These are phyloP conservation scores for Pulveroboletus frians DNA, from an alignment of 768 basidiomycete genomes.

Conservation along the genomic window DNA sequence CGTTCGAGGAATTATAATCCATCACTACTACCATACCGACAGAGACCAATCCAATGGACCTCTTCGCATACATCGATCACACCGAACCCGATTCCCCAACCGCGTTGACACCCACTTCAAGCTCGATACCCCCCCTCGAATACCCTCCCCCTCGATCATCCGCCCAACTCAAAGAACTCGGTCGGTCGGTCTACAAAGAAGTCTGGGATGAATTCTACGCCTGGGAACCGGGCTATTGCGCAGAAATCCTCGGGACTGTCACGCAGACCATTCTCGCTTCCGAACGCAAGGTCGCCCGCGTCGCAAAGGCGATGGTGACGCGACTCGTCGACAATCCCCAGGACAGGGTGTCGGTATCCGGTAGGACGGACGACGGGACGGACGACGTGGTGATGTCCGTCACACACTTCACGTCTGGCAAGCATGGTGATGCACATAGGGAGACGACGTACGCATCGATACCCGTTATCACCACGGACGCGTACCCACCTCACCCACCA, in stretches of 20 bases:
- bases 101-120: neutral
- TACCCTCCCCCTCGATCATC: neutral
- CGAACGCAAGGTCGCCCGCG: conserved; percentile 8
- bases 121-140: neutral
- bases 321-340: conserved; percentile 1
- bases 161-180: conserved; percentile 20
- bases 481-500: conserved; percentile 20
- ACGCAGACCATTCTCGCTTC: conserved; percentile 9
- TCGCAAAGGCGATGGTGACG: conserved; percentile 8
- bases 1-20: too few species aligned
- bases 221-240: conserved; percentile 37
- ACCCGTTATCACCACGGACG: conserved; percentile 14
- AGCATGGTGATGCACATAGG: neutral
- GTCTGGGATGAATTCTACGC: conserved; percentile 44
- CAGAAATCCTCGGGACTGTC: conserved; percentile 17
- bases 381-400: conserved; percentile 3
- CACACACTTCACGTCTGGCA: conserved; percentile 2
- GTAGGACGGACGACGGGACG: neutral
- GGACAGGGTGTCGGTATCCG: neutral
- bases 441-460: conserved; percentile 5
- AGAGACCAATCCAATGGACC: conserved; percentile 10
- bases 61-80: conserved; percentile 17
- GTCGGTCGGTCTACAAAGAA: conserved; percentile 28
- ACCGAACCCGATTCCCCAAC: conserved; percentile 21
- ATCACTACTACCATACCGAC: neutral